phyloP scores from a whole-genome alignment of 225 moss, liverwort and hornwort species.

The Pseudisothecium myosuroides region DNA sequence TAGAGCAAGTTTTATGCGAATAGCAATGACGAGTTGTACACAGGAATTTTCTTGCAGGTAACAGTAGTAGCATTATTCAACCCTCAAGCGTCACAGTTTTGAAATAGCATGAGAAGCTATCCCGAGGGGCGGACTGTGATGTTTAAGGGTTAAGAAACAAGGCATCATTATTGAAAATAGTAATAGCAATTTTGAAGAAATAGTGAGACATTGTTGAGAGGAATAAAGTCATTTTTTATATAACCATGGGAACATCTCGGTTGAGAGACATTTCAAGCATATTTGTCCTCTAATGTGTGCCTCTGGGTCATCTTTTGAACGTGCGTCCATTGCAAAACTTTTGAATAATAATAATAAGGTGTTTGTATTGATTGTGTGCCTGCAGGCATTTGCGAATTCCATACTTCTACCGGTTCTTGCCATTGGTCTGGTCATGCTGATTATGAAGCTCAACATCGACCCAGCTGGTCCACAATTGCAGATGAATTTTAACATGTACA shows the following conservation, averaged over 20 bases:
- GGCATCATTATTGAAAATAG: background rate
- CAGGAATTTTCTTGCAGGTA: background rate
- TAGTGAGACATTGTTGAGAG: background rate
- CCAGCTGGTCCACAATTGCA: constrained; percentile 65
- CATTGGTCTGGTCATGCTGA: constrained; percentile 74
- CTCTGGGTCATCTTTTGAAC: background rate
- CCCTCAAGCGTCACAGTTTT: background rate
- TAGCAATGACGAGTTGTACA: background rate
- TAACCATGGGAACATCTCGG: background rate
- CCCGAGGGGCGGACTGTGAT: background rate
- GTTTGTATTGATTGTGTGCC: background rate
- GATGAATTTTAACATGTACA: constrained; percentile 64
- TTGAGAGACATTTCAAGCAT: background rate
- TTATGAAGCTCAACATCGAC: constrained; percentile 79
- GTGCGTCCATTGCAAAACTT: background rate
- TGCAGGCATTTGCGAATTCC: constrained; percentile 76
- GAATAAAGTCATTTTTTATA: background rate
- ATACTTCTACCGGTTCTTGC: constrained; percentile 75
- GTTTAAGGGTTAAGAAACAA: background rate
- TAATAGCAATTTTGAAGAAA: background rate
- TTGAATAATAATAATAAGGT: background rate
- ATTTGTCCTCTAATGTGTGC: background rate
- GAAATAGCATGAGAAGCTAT: background rate
- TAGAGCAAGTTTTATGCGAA: background rate
- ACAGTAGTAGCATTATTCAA: background rate